Base-by-base conservation (phyloP, 2,329 filamentous ascomycete species). In the Neopestalotiopsis sp. region DNA sequence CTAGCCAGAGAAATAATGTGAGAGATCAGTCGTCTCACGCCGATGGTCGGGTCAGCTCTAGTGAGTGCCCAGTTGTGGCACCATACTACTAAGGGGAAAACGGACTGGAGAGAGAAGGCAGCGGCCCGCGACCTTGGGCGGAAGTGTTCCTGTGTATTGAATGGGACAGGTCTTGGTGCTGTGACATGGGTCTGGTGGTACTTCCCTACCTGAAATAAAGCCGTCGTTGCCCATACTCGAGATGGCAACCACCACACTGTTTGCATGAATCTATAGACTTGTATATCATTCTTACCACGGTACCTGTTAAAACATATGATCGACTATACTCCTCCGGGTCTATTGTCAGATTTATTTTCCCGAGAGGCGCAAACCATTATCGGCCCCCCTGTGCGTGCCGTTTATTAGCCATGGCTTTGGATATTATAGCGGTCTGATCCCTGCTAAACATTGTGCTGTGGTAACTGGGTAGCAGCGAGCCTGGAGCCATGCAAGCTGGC, bases 1-100 rank as follows among this genome's bases (percentile, higher is more conserved):
- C 34, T 38, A 38, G 34, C 34, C 24, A 53, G 45, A 53, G 45
- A 53, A 49, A 49, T 14, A n/a, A 53, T 17, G 17, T 30, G 57
- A 34, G 13, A 13, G 28, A 56, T 24, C 24, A 20, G 56, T 30
- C 13, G 28, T 10, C 57, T 62, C 7, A 20, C 9, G 59, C 59
- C 59, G 59, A 62, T 62, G 20, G 30, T 62, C 59, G 59, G 59
- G 59, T 34, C 12, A 59, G 45, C 45, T 53, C n/a, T 53, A 53
- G 45, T 53, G 34, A 38, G 34, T 38, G 57, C 20, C 24, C 57
- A 59, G 57, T 30, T 56, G 30, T 59, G 57, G 57, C 57, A 49
- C 45, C 45, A 9, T 20, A n/a, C 20, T 53, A 53, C 45, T 53
- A 53, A 38, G 10, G 34, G 34, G 34, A 38, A 38, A 38, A 38